A percentile compares a stretch with the other conserved stretches of the same genome.
phyloP scores from a whole-genome alignment of 129 eudicot genomes.

The Flaveria bidentis region DNA sequence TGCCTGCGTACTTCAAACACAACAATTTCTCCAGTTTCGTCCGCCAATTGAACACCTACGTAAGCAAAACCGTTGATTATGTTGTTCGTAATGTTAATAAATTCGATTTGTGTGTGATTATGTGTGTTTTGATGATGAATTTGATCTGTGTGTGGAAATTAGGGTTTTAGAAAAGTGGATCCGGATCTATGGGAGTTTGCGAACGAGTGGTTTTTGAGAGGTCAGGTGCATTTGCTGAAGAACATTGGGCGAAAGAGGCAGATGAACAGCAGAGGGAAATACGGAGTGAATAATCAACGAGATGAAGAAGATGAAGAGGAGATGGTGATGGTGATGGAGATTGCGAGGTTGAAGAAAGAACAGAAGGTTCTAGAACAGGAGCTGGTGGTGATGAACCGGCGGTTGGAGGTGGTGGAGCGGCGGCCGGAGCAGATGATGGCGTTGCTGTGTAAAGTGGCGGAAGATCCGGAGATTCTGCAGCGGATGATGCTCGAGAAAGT shows the following conservation, averaged over 20 bases:
- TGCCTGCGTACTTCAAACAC: conserved; percentile 40
- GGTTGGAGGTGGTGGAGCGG: conserved; percentile 70
- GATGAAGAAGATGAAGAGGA: conserved; percentile 44
- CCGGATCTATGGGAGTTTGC: conserved; percentile 62
- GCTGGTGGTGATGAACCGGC: conserved; percentile 55
- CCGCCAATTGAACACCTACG: conserved; percentile 36
- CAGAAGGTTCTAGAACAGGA: conserved; percentile 62
- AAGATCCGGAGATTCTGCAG: conserved; percentile 72
- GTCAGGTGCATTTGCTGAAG: conserved; percentile 47
- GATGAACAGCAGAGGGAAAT: neutral
- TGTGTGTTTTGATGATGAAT: too few relatives aligned
- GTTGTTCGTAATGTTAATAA: too few relatives aligned
- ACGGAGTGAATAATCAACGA: neutral
- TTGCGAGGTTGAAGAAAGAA: conserved; percentile 59
- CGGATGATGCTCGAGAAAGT: conserved; percentile 56
- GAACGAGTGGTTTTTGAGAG: conserved; percentile 45
- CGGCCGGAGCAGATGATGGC: conserved; percentile 92
- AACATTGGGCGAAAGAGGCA: conserved; percentile 43
- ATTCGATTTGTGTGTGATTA: neutral
- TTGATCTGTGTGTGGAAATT: neutral
- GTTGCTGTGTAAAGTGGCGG: conserved; percentile 63
- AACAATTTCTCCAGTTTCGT: conserved; percentile 40
- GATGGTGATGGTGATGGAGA: conserved; percentile 51
- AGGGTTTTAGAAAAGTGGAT: conserved; percentile 56
- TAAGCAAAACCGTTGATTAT: neutral